A percentile compares a stretch with the other conserved stretches of the same genome.
phyloP scores from a whole-genome alignment of 2,329 filamentous ascomycete species.

The Fusarium transvaalense region DNA sequence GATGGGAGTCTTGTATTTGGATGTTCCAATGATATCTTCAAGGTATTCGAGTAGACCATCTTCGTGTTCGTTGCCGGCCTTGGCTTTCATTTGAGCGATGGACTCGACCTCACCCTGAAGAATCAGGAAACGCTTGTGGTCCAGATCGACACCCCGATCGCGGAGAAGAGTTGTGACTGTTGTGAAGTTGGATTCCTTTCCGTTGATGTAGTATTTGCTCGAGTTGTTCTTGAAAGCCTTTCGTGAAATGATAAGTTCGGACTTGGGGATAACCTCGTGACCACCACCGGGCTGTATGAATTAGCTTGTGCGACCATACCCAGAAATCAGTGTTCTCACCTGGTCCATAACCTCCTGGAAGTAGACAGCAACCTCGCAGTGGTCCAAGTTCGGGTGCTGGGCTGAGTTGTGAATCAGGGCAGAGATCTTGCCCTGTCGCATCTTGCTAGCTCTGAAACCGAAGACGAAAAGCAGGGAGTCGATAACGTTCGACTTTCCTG shows the following conservation, averaged over 20 bases:
- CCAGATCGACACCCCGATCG: constrained; percentile 90
- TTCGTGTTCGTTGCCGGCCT: constrained; percentile 93
- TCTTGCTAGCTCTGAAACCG: constrained; percentile 98
- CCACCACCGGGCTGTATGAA: constrained; percentile 72
- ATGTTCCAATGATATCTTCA: constrained; percentile 98
- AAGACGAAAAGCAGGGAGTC: constrained; percentile 99
- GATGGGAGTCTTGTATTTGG: constrained; percentile 97
- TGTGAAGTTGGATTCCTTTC: constrained; percentile 90
- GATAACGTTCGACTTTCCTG: constrained; percentile 98
- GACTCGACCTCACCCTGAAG: constrained; percentile 98
- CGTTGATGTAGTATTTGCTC: constrained; percentile 98
- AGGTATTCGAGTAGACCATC: constrained; percentile 96
- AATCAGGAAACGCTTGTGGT: constrained; percentile 98
- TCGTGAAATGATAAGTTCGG: constrained; percentile 87
- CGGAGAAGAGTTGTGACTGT: constrained; percentile 88
- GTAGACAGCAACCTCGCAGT: constrained; percentile 96
- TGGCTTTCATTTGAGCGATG: constrained; percentile 99
- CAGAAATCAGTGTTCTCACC: constrained; percentile 54
- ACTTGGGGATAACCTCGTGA: constrained; percentile 83
- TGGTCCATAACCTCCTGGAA: constrained; percentile 96
- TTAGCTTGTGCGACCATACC: constrained; percentile 46
- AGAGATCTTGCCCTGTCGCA: constrained; percentile 98
- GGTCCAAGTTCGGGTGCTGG: constrained; percentile 83
- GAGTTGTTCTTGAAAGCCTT: constrained; percentile 97
- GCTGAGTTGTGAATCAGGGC: constrained; percentile 98